Conservation (phyloP, 345 rosid species). For the Euphorbia pulcherrima region DNA sequence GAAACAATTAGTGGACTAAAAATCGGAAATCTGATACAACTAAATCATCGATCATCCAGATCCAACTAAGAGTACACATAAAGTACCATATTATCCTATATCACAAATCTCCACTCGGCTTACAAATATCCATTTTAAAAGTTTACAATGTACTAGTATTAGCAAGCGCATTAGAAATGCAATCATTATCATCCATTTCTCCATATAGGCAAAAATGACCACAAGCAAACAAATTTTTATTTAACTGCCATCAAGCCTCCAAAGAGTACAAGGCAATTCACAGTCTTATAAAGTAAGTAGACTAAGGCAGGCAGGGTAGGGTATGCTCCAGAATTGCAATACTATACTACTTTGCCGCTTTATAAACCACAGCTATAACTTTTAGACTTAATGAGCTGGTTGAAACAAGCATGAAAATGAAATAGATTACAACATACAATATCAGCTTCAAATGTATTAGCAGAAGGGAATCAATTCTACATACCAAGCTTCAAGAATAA, state of each 20-base stretch:
- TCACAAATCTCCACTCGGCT: not conserved
- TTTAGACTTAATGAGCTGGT: not conserved
- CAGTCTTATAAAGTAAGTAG: not conserved
- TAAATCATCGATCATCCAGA: not conserved
- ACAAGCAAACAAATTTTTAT: not conserved
- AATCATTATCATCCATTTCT: not conserved
- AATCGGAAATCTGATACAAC: too few species aligned
- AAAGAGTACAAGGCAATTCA: not conserved
- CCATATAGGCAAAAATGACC: not conserved
- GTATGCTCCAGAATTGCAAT: not conserved
- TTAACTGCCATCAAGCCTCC: not conserved
- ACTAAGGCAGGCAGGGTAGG: not conserved
- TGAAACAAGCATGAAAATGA: not conserved
- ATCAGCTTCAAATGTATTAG: not conserved
- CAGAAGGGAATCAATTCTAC: conserved; percentile 21
- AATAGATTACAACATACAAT: not conserved
- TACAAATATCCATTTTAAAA: not conserved
- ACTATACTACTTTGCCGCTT: not conserved
- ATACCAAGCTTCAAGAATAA: conserved; percentile 72
- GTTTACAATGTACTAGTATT: not conserved
- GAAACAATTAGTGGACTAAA: not conserved
- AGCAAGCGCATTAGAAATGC: not conserved
- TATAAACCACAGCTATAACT: not conserved
- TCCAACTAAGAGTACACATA: not conserved
- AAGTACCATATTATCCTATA: not conserved